Base-by-base conservation (phyloP, 2,329 filamentous ascomycete species). In the Thelonectria blattea region DNA sequence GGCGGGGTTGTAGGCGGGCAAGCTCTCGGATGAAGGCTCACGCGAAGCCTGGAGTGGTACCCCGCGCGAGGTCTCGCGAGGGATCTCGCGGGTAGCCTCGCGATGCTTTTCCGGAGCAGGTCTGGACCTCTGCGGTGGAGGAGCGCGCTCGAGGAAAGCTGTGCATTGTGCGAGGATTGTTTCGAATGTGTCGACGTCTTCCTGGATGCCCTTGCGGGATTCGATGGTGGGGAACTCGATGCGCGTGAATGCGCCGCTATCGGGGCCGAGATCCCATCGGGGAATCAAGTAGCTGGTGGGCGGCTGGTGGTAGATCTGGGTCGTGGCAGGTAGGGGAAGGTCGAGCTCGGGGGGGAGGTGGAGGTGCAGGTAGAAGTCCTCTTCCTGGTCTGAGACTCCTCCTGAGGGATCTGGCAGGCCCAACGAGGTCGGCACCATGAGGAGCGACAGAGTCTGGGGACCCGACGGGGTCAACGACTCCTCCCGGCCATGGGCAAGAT, bases 131-230 rank as follows among this genome's bases (percentile, higher is more conserved):
- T 76, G 79, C 10, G 85, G 88, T 7, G 91, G 87, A 42, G 88
- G 82, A 10, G 91, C 89, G 46, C 93, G 88, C 76, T 98, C 94
- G 5, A 97, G 85, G 75, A 99, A 98, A 2, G 94, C 92, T 2
- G 94, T 98, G 77, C 94, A 98, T 78, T 98, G 93, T n/a, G 94
- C 94, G 52, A 98, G 83, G 65, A 98, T 98, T 3, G 94, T 97
- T 81, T 98, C 94, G 72, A 97, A 98, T 1, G 94, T 98, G 73
- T 97, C 93, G 43, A 96, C 83, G 74, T 97, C 94, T 74, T 98
- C 93, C 75, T 97, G 93, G 1, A 91, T 85, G 24, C 91, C 89
- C 34, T 85, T 82, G 34, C 91, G 88, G 61, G 82, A 87, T 18
- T 91, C 91, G 22, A 91, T 80, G 3, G 83, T 75, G 0, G 93